phyloP scores from a whole-genome alignment of 2,329 filamentous ascomycete species.

The Chalaropsis ovoidea region DNA sequence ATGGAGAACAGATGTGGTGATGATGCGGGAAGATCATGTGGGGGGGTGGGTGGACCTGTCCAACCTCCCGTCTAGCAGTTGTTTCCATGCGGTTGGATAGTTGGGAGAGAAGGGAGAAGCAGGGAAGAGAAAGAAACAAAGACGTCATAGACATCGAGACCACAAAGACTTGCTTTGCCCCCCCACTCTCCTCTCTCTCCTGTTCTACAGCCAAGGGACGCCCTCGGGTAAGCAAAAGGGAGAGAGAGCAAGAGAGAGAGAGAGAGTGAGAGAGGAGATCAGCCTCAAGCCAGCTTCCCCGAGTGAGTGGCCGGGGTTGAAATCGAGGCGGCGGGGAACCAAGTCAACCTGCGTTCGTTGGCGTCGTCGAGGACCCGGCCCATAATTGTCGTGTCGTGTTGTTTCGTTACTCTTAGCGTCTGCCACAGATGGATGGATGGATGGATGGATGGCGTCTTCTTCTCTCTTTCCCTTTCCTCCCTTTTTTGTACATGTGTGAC shows the following conservation, averaged over 20 bases:
- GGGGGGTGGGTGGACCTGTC: neutral
- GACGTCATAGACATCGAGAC: neutral
- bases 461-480: neutral
- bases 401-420: neutral
- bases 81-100: neutral
- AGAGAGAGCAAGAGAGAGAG: neutral
- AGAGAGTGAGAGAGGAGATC: neutral
- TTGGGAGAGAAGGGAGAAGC: neutral
- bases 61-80: neutral
- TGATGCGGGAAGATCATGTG: constrained; percentile 2
- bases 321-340: neutral
- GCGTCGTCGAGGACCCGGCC: neutral
- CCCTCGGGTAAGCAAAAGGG: neutral
- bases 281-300: neutral
- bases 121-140: neutral
- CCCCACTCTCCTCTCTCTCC: neutral
- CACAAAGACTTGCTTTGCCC: neutral
- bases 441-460: neutral
- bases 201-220: neutral
- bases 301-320: neutral
- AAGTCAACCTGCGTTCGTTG: neutral
- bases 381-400: neutral
- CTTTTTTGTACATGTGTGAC: constrained; percentile 4
- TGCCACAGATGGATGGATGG: neutral
- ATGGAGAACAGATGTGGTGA: constrained; percentile 11